phyloP scores from a whole-genome alignment of 2,329 filamentous ascomycete species.

The Nemania serpens region DNA sequence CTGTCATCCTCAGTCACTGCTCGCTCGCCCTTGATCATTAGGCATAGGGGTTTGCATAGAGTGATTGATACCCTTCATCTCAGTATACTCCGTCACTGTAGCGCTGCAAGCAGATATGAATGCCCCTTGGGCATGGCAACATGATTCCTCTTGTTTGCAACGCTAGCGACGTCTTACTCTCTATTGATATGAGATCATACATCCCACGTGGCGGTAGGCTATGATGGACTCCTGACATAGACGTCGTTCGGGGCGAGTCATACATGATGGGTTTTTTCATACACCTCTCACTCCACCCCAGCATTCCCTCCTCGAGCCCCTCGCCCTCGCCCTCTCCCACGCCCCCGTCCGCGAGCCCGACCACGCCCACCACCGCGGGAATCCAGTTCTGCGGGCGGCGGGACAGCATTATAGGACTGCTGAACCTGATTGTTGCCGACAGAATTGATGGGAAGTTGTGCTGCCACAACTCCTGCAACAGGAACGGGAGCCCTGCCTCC shows the following conservation, averaged over 20 bases:
- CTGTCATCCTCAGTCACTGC: no score
- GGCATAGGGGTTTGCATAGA: no score
- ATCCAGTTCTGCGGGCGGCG: conserved; percentile 64
- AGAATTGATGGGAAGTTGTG: not conserved
- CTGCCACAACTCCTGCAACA: not conserved
- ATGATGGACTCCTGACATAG: no score
- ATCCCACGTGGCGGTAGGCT: no score
- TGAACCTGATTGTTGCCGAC: conserved; percentile 19
- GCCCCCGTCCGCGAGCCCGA: conserved; percentile 33
- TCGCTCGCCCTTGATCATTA: no score
- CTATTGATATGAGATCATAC: no score
- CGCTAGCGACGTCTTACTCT: no score
- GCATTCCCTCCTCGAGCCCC: conserved; percentile 27
- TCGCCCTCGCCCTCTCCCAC: conserved; percentile 32
- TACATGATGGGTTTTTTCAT: not conserved
- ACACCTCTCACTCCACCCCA: conserved; percentile 6
- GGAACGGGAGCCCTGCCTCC: not conserved
- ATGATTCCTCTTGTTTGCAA: no score
- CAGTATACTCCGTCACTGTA: no score
- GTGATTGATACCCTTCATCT: no score
- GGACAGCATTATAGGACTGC: conserved; percentile 58
- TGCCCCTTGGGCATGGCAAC: no score
- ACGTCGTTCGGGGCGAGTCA: not conserved
- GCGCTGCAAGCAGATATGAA: no score
- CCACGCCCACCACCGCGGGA: conserved; percentile 41